phyloP scores from a whole-genome alignment of 306 rosid species.

The Quercus berberidifolia region DNA sequence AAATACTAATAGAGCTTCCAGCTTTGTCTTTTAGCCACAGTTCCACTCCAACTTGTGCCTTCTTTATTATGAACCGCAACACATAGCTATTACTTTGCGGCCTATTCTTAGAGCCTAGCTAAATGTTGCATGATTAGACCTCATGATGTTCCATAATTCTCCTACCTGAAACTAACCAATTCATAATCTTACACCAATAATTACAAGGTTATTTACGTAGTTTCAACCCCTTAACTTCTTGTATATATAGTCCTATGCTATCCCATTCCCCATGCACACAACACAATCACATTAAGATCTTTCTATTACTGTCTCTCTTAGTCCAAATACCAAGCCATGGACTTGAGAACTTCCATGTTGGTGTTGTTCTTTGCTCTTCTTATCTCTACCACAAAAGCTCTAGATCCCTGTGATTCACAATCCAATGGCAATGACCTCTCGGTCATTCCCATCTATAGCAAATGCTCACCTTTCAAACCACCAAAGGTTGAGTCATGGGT shows the following conservation, averaged over 20 bases:
- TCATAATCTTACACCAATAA: slow-evolving; percentile 1
- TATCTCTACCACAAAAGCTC: slow-evolving; percentile 19
- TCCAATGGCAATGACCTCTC: slow-evolving; percentile 46
- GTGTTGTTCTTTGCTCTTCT: slow-evolving; percentile 28
- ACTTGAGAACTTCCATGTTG: slow-evolving; percentile 12
- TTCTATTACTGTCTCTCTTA: not conserved
- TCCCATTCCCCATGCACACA: slow-evolving; percentile 20
- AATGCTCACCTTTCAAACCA: slow-evolving; percentile 78
- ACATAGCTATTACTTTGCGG: not conserved
- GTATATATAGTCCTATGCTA: not conserved
- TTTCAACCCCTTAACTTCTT: not conserved
- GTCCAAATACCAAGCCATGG: slow-evolving; percentile 38
- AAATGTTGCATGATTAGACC: not conserved
- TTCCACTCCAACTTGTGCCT: not conserved
- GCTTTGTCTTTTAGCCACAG: not conserved
- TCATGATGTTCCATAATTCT: not conserved
- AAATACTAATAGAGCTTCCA: not conserved
- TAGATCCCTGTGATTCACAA: slow-evolving; percentile 55
- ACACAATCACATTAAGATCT: not conserved
- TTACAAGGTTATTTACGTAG: slow-evolving; percentile 24
- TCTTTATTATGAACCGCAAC: not conserved
- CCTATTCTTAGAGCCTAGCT: slow-evolving; percentile 3
- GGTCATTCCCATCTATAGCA: slow-evolving; percentile 74
- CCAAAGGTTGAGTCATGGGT: slow-evolving; percentile 57
- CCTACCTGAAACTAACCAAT: not conserved